Conservation (phyloP, 2,329 filamentous ascomycete genomes). For the Cadophora sp. region DNA sequence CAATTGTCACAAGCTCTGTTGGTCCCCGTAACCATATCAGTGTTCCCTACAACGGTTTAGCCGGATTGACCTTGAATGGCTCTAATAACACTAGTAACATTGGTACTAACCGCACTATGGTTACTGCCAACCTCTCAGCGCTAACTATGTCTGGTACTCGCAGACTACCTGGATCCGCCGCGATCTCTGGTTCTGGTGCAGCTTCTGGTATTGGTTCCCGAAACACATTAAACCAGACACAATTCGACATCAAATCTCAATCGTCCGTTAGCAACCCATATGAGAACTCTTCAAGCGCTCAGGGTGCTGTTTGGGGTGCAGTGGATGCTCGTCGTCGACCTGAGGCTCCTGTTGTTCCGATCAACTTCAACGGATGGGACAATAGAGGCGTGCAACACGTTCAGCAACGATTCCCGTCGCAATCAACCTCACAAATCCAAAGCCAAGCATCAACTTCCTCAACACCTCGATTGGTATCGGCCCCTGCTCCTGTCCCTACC, state of each 20-base stretch:
- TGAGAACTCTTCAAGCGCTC: slow-evolving; percentile 20
- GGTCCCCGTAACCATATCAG: neutral
- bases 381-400: slow-evolving; percentile 26
- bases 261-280: slow-evolving; percentile 32
- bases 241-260: neutral
- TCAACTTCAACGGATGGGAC: slow-evolving; percentile 31
- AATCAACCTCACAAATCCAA: slow-evolving; percentile 5
- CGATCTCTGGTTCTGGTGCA: neutral
- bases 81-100: neutral
- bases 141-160: slow-evolving; percentile 2
- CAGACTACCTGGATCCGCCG: neutral
- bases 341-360: neutral
- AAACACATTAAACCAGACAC: neutral
- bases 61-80: neutral
- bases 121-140: slow-evolving; percentile 1
- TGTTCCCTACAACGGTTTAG: neutral
- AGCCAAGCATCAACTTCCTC: neutral
- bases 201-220: slow-evolving; percentile 7
- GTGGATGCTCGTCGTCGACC: slow-evolving; percentile 25
- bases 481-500: neutral
- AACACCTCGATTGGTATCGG: neutral
- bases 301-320: slow-evolving; percentile 19
- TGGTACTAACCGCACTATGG: neutral
- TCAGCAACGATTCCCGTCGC: slow-evolving; percentile 14
- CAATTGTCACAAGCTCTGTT: neutral